phyloP scores from a whole-genome alignment of 805 yeast genomes.

The Spathaspora girioi region DNA sequence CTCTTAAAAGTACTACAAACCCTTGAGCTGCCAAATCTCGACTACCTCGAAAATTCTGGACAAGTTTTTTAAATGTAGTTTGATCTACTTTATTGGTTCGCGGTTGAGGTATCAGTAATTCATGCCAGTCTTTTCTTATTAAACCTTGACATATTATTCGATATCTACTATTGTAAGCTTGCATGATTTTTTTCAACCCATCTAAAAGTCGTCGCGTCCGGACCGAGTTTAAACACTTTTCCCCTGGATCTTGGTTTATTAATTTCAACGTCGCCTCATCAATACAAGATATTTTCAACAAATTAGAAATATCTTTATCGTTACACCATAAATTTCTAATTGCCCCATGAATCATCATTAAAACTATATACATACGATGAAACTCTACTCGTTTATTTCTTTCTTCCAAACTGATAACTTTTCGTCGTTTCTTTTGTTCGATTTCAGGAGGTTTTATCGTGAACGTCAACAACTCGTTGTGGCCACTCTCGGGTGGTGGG shows the following conservation, averaged over 20 bases:
- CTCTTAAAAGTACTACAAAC: constrained; percentile 69
- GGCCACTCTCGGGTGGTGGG: background rate
- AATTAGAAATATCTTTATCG: constrained; percentile 36
- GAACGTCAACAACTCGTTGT: constrained; percentile 3
- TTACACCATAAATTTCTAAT: constrained; percentile 75
- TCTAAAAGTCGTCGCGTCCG: constrained; percentile 70
- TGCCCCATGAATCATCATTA: constrained; percentile 64
- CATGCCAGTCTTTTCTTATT: constrained; percentile 33
- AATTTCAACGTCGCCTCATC: background rate
- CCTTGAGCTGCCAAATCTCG: constrained; percentile 85
- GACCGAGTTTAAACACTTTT: constrained; percentile 25
- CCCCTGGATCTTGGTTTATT: background rate
- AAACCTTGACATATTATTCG: constrained; percentile 42
- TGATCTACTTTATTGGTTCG: constrained; percentile 26
- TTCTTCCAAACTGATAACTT: constrained; percentile 52
- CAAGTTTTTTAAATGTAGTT: constrained; percentile 39
- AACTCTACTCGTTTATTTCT: constrained; percentile 45
- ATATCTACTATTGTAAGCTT: constrained; percentile 55
- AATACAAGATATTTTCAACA: constrained; percentile 28
- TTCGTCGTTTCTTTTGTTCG: constrained; percentile 20
- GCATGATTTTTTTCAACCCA: constrained; percentile 66
- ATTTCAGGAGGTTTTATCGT: constrained; percentile 12
- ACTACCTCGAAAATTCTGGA: constrained; percentile 57
- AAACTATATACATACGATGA: constrained; percentile 57
- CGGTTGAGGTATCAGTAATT: constrained; percentile 18